These are phyloP conservation scores for Allomyces javanicus DNA, from an alignment of 192 early-diverging fungal genomes.

Conservation along the genomic window DNA sequence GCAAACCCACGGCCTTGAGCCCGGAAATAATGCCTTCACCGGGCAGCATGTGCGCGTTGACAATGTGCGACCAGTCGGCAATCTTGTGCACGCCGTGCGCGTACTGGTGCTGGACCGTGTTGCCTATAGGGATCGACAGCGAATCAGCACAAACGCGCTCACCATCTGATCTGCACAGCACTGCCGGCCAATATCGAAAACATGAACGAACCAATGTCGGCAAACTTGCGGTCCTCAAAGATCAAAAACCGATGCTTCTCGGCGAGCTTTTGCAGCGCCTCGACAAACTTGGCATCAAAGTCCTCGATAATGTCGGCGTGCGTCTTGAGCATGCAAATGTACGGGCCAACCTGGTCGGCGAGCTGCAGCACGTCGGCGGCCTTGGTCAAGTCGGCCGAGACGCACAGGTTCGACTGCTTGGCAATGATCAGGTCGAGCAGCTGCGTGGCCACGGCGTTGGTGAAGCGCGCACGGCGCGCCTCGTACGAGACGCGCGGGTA, in stretches of 20 bases:
- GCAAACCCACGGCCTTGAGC: conserved; percentile 67
- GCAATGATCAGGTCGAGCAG: conserved; percentile 67
- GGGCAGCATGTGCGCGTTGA: conserved; percentile 84
- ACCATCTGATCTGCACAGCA: too few species aligned
- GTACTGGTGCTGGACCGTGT: conserved; percentile 95
- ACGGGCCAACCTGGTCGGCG: conserved; percentile 77
- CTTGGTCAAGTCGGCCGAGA: conserved; percentile 75
- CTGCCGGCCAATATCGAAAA: neutral
- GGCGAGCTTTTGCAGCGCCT: conserved; percentile 47
- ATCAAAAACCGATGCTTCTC: conserved; percentile 86
- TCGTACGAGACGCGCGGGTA: too few species aligned
- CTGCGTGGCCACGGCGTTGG: conserved; percentile 51
- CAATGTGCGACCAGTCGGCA: conserved; percentile 87
- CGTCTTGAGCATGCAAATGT: conserved; percentile 92
- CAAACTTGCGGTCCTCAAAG: conserved; percentile 98
- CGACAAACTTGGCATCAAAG: conserved; percentile 72
- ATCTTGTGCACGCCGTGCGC: conserved; percentile 76
- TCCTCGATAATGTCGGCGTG: conserved; percentile 87
- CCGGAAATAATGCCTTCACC: conserved; percentile 92
- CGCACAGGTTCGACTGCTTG: conserved; percentile 77
- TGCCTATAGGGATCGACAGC: conserved; percentile 27
- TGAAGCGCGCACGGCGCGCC: neutral
- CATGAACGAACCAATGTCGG: conserved; percentile 59
- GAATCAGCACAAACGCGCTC: conserved; percentile 5
- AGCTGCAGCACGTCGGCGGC: conserved; percentile 72